Conservation (phyloP, 2,329 filamentous ascomycete species). For the Colletotrichum viniferum region DNA sequence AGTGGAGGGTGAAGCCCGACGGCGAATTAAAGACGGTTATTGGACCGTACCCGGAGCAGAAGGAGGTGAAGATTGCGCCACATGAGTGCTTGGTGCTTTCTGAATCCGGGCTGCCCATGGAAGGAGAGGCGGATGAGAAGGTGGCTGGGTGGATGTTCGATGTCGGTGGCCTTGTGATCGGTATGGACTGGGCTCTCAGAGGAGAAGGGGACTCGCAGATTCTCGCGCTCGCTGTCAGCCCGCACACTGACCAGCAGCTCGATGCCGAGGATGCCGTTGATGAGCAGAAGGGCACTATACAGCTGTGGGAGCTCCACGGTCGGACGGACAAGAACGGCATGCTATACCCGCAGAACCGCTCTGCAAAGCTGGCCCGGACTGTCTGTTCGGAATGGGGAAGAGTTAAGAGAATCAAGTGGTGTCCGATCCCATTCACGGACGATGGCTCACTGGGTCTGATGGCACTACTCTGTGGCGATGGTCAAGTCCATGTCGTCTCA, state of each 20-base stretch:
- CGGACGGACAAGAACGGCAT: conserved; percentile 33
- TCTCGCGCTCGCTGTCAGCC: conserved; percentile 56
- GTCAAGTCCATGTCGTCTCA: conserved; percentile 53
- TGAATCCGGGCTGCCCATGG: conserved; percentile 33
- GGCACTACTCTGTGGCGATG: conserved; percentile 56
- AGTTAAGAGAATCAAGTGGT: conserved; percentile 57
- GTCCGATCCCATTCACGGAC: conserved; percentile 43
- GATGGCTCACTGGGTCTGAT: conserved; percentile 42
- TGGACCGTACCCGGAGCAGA: conserved; percentile 33
- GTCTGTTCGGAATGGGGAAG: conserved; percentile 57
- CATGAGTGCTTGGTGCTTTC: conserved; percentile 29
- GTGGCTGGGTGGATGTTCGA: conserved; percentile 58
- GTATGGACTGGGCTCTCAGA: conserved; percentile 57
- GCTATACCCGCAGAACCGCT: conserved; percentile 34
- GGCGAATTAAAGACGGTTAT: conserved; percentile 36
- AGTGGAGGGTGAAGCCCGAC: conserved; percentile 31
- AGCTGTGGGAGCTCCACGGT: conserved; percentile 55
- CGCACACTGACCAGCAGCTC: conserved; percentile 53
- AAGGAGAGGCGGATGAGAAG: conserved; percentile 24
- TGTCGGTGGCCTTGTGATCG: conserved; percentile 55
- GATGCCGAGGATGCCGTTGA: conserved; percentile 43
- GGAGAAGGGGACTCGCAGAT: conserved; percentile 44
- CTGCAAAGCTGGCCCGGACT: conserved; percentile 45
- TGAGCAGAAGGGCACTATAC: conserved; percentile 50
- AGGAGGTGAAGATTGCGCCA: conserved; percentile 32